A percentile compares a stretch with the other conserved stretches of the same genome.
phyloP scores from a whole-genome alignment of 257 asterid genomes.

The Scutellaria minor region DNA sequence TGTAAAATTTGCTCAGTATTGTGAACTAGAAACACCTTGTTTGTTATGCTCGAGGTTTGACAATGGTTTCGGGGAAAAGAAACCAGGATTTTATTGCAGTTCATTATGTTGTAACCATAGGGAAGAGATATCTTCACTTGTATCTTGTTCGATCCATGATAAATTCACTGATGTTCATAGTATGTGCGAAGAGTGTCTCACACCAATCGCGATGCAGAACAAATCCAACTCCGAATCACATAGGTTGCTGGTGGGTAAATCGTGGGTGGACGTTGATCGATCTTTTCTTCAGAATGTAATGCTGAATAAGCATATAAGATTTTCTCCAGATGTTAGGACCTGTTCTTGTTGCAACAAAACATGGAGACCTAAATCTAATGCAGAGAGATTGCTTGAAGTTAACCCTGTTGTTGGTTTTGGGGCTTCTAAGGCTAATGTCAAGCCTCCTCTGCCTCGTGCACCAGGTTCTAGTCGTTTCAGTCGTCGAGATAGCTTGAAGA shows the following conservation, averaged over 20 bases:
- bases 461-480: conserved; percentile 73
- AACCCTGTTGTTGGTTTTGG: conserved; percentile 57
- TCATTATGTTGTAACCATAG: conserved; percentile 61
- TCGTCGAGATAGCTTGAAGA: conserved; percentile 73
- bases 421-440: conserved; percentile 77
- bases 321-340: conserved; percentile 45
- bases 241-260: conserved; percentile 54
- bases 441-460: conserved; percentile 81
- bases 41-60: conserved; percentile 72
- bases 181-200: conserved; percentile 79
- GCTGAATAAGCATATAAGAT: conserved; percentile 44
- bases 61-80: conserved; percentile 48
- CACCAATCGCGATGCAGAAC: conserved; percentile 45
- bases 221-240: conserved; percentile 45
- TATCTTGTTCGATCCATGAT: conserved; percentile 59
- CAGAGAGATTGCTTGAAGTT: conserved; percentile 60
- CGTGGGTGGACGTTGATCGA: conserved; percentile 54
- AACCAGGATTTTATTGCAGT: conserved; percentile 48
- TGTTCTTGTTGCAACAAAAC: conserved; percentile 73
- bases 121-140: conserved; percentile 73
- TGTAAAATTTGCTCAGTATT: conserved; percentile 61
- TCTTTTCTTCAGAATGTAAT: conserved; percentile 46
- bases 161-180: conserved; percentile 61
- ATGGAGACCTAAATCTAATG: conserved; percentile 57
- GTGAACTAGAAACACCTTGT: conserved; percentile 70